Evolutionary conservation across 257 asterid genomes (phyloP).

Genomic region (Solanum pinnatisectum): DNA sequence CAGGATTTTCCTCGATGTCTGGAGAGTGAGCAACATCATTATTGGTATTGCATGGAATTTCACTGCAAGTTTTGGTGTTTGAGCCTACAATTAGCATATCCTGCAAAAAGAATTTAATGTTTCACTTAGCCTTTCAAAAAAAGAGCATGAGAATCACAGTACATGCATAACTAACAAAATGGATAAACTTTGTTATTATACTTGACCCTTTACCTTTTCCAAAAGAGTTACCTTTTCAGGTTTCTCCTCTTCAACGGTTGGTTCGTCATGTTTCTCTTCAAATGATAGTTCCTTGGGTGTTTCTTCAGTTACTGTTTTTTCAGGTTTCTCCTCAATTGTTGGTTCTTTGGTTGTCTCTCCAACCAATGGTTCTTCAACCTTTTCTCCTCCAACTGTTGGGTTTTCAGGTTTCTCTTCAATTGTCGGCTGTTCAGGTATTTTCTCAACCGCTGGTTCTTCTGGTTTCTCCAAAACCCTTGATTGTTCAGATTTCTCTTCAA

Average conservation of each 20-base stretch:
- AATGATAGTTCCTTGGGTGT: background rate
- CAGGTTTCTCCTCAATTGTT: background rate
- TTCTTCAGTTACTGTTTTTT: background rate
- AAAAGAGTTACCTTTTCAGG: background rate
- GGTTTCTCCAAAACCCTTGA: background rate
- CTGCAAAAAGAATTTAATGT: background rate
- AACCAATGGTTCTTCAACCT: background rate
- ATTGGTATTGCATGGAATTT: background rate
- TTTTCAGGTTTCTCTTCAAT: background rate
- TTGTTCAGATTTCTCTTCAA: background rate
- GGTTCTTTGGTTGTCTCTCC: background rate
- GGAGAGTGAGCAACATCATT: background rate
- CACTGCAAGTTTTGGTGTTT: slow-evolving; percentile 3
- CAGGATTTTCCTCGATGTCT: background rate
- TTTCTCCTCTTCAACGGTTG: background rate
- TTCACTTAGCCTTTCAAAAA: background rate
- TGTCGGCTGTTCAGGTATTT: background rate
- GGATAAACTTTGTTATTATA: background rate
- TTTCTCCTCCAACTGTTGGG: background rate
- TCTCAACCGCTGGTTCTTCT: background rate
- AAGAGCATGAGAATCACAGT: background rate
- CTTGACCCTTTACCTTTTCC: background rate
- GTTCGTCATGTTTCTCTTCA: background rate
- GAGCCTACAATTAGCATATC: background rate
- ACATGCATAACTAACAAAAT: background rate